These are phyloP conservation scores for Cucurbitaria berberidis DNA, from an alignment of 2,329 filamentous ascomycete genomes.

Conservation along the genomic window DNA sequence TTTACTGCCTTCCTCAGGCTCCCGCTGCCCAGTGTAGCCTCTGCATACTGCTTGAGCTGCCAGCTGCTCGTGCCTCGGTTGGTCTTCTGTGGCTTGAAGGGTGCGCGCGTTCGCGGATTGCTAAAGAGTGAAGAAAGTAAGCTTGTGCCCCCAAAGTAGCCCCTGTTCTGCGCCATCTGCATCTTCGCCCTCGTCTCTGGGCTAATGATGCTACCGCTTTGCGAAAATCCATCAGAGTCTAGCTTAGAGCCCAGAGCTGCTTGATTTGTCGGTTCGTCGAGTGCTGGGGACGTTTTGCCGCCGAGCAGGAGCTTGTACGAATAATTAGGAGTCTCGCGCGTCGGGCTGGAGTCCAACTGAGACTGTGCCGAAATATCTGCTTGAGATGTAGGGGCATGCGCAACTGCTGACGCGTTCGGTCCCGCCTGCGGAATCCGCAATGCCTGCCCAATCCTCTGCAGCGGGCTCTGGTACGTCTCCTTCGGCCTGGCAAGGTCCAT, in stretches of 20 bases:
- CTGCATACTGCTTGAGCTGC: slow-evolving; percentile 96
- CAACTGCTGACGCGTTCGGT: not conserved
- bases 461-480: slow-evolving; percentile 39
- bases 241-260: slow-evolving; percentile 20
- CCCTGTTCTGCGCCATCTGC: slow-evolving; percentile 13
- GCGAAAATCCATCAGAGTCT: slow-evolving; percentile 4
- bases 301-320: slow-evolving; percentile 33
- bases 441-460: slow-evolving; percentile 40
- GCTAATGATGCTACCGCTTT: slow-evolving; percentile 16
- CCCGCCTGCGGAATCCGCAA: slow-evolving; percentile 26
- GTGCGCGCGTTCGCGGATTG: slow-evolving; percentile 85
- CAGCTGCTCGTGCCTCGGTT: slow-evolving; percentile 89
- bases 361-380: slow-evolving; percentile 4
- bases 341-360: slow-evolving; percentile 14
- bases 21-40: slow-evolving; percentile 92
- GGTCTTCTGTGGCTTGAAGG: slow-evolving; percentile 85
- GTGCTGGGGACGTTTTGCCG: slow-evolving; percentile 12
- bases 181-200: slow-evolving; percentile 12
- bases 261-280: slow-evolving; percentile 2
- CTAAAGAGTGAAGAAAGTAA: slow-evolving; percentile 58
- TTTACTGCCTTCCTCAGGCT: slow-evolving; percentile 96
- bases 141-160: slow-evolving; percentile 32
- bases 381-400: slow-evolving; percentile 2
- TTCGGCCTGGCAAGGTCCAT: slow-evolving; percentile 28
- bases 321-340: slow-evolving; percentile 46